Evolutionary conservation across 441 rosid genomes (phyloP), one percentile per base, ranked within the genome.

Genomic region (Euphorbia celastroides): DNA sequence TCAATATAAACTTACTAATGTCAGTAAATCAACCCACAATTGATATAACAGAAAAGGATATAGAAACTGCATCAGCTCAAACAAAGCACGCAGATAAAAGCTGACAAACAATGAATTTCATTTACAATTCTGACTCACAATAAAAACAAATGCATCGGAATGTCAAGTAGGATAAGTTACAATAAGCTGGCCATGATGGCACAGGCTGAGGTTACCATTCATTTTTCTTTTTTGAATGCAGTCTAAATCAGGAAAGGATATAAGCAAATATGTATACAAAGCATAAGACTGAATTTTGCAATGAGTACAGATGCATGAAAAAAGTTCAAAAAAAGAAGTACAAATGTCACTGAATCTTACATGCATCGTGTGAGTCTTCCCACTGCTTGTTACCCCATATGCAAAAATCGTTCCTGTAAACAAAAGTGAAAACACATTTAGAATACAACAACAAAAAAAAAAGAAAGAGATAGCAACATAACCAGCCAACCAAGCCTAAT

Each of bases 301-400:
- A 34, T 59, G 44, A 61, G 30, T 41, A 23, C 44, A 36, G 7
- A 60, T 30, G 44, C 54, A 28, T 20, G 7, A 46, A 34, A 44
- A 70, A 48, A 54, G 58, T 8, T 52, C 55, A 31, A 56, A 60
- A 20, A 30, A 66, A 63, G 55, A 23, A 23, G 14, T 38, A 52
- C 19, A 52, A 52, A 30, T 52, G 68, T 42, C 11, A 38, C 30
- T 64, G 52, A 56, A 74, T 75, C 93, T 88, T 80, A 95, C 99
- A 85, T 90, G 98, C 99, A 95, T 95, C 8, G 98, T 90, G 74
- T 95, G 99, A 70, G 99, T 95, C 81, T 95, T 95, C 80, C 99
- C 99, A 73, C 99, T 95, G 87, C 99, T 95, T 59, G 99, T 95
- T 76, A 95, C 98, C 57, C 99, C 99, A 77, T 95, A 95, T 52